Percentiles rank a stretch among this genome's conserved stretches.
These are phyloP conservation scores for Penicillium sp. DNA, from an alignment of 2,329 filamentous ascomycete species.

Conservation along the genomic window DNA sequence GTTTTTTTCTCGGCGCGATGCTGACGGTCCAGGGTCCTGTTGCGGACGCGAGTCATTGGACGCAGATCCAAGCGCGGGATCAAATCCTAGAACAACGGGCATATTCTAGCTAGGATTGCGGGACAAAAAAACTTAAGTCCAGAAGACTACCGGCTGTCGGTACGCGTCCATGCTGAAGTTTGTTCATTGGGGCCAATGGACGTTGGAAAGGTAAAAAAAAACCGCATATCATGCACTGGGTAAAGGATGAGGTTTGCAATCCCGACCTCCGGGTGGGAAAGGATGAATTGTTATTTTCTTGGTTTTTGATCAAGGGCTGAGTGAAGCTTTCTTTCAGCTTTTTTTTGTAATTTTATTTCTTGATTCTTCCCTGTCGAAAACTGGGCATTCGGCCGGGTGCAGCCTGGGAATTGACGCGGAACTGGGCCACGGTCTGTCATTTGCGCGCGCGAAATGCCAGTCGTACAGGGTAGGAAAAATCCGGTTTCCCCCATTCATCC, in stretches of 20 bases:
- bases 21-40: background rate
- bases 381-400: slow-evolving; percentile 19
- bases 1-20: background rate
- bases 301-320: slow-evolving; percentile 3
- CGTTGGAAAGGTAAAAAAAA: background rate
- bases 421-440: slow-evolving; percentile 10
- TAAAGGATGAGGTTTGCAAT: background rate
- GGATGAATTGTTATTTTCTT: background rate
- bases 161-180: slow-evolving; percentile 2
- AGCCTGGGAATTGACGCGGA: slow-evolving; percentile 13
- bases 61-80: slow-evolving; percentile 5
- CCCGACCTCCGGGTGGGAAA: slow-evolving; percentile 5
- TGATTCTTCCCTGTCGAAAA: slow-evolving; percentile 8
- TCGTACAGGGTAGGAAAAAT: slow-evolving; percentile 4
- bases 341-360: background rate
- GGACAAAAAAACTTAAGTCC: slow-evolving; percentile 12
- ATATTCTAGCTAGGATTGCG: slow-evolving; percentile 15
- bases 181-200: background rate
- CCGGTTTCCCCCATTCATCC: background rate
- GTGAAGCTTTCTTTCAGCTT: background rate
- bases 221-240: background rate
- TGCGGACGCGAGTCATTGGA: slow-evolving; percentile 2
- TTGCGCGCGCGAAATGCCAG: background rate
- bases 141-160: slow-evolving; percentile 10
- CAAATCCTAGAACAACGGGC: slow-evolving; percentile 22